A percentile compares a stretch with the other conserved stretches of the same genome.
These are phyloP conservation scores for Fragilaria radians DNA, from an alignment of 108 stramenopile genomes.

Conservation along the genomic window DNA sequence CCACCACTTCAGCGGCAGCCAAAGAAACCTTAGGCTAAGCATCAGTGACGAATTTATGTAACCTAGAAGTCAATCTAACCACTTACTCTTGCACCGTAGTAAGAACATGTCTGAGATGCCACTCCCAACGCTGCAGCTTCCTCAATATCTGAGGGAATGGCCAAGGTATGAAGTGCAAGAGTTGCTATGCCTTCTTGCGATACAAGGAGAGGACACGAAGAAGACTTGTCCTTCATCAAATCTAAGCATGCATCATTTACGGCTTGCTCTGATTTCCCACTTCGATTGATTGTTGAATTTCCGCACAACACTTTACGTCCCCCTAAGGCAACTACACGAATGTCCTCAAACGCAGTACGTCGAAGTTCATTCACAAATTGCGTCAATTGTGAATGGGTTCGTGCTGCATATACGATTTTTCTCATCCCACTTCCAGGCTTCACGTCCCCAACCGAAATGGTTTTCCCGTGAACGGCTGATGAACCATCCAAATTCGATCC, in stretches of 20 bases:
- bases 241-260: slow-evolving; percentile 92
- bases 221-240: slow-evolving; percentile 58
- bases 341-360: slow-evolving; percentile 46
- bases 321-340: slow-evolving; percentile 84
- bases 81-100: slow-evolving; percentile 84
- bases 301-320: slow-evolving; percentile 84
- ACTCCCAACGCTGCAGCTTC: slow-evolving; percentile 72
- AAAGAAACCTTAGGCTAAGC: slow-evolving; percentile 28
- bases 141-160: slow-evolving; percentile 83
- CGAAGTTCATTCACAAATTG: slow-evolving; percentile 91
- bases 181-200: slow-evolving; percentile 51
- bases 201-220: slow-evolving; percentile 60
- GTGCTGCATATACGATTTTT: slow-evolving; percentile 83
- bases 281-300: slow-evolving; percentile 40
- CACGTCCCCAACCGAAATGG: slow-evolving; percentile 33
- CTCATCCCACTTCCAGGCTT: slow-evolving; percentile 36
- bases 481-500: slow-evolving; percentile 56
- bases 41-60: background rate
- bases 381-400: slow-evolving; percentile 96
- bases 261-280: slow-evolving; percentile 42
- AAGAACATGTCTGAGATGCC: slow-evolving; percentile 78
- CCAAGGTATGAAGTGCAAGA: slow-evolving; percentile 77
- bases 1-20: slow-evolving; percentile 84
- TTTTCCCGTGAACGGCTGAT: slow-evolving; percentile 15
- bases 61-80: slow-evolving; percentile 11